Conservation (phyloP, 352 stramenopile genomes). For the Phytophthora aleatoria region DNA sequence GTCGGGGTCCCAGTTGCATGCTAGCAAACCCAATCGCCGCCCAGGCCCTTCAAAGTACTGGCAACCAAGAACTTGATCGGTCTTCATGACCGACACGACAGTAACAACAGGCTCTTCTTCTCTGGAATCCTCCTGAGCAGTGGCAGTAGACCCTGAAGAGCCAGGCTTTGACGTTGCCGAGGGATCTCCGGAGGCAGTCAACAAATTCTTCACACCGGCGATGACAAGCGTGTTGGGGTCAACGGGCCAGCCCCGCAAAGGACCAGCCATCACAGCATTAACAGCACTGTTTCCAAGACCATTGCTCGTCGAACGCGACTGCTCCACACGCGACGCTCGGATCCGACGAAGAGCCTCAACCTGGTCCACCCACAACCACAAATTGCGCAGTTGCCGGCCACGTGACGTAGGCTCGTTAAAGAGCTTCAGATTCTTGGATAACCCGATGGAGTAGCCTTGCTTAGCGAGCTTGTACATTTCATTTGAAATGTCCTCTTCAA, state of each 20-base stretch:
- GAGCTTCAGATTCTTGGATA: constrained; percentile 79
- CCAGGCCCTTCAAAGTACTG: constrained; percentile 78
- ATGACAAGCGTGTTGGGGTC: constrained; percentile 65
- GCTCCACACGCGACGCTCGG: constrained; percentile 58
- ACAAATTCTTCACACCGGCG: constrained; percentile 70
- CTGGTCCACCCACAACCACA: constrained; percentile 89
- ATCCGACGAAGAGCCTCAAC: constrained; percentile 74
- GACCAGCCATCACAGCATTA: constrained; percentile 40
- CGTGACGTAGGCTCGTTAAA: constrained; percentile 50
- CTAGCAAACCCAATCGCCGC: constrained; percentile 65
- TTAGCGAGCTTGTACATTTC: constrained; percentile 82
- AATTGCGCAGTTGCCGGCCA: constrained; percentile 55
- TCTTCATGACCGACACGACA: constrained; percentile 58
- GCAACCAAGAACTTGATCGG: constrained; percentile 70
- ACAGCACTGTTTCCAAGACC: constrained; percentile 30
- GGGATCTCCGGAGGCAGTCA: constrained; percentile 37
- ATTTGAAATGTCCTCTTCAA: constrained; percentile 73
- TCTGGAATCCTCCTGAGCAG: constrained; percentile 24
- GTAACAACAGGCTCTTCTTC: constrained; percentile 30
- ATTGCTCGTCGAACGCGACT: constrained; percentile 36
- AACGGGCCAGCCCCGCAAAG: constrained; percentile 74
- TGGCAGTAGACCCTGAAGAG: constrained; percentile 11
- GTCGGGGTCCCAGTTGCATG: constrained; percentile 87
- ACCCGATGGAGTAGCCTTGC: constrained; percentile 73
- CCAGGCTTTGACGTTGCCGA: constrained; percentile 14